Evolutionary conservation across 2,329 filamentous ascomycete species (phyloP).

Genomic region (Bipolaris zeicola): DNA sequence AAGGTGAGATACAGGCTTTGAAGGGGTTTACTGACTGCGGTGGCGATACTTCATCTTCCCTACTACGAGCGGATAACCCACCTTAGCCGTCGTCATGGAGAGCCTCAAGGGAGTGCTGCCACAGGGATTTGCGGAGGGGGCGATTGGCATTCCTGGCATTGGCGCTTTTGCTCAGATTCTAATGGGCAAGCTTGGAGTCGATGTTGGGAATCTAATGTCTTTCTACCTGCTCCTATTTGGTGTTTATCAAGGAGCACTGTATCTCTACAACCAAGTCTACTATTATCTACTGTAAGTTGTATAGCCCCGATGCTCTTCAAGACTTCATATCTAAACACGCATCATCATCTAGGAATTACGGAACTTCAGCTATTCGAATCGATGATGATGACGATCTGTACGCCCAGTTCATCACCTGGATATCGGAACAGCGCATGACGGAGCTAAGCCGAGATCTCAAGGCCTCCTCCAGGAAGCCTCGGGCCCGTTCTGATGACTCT

Average conservation of each 20-base stretch:
- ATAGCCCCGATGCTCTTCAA: slow-evolving; percentile 33
- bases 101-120: slow-evolving; percentile 1
- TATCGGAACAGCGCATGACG: slow-evolving; percentile 49
- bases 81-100: slow-evolving; percentile 1
- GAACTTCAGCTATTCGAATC: slow-evolving; percentile 52
- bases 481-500: slow-evolving; percentile 23
- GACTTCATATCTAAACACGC: background rate
- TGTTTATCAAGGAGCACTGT: slow-evolving; percentile 46
- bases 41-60: background rate
- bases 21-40: too few relatives aligned
- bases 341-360: slow-evolving; percentile 22
- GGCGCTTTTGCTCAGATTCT: slow-evolving; percentile 9
- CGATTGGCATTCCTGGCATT: slow-evolving; percentile 4
- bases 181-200: slow-evolving; percentile 48
- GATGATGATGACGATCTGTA: slow-evolving; percentile 54
- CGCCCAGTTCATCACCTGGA: slow-evolving; percentile 52
- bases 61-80: background rate
- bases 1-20: background rate
- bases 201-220: slow-evolving; percentile 55
- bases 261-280: slow-evolving; percentile 38
- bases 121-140: slow-evolving; percentile 7
- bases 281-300: slow-evolving; percentile 1
- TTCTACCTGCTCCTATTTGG: slow-evolving; percentile 52
- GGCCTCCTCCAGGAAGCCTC: slow-evolving; percentile 45
- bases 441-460: slow-evolving; percentile 45